phyloP scores from a whole-genome alignment of 192 early-diverging fungal species.

The Mortierella antarctica region DNA sequence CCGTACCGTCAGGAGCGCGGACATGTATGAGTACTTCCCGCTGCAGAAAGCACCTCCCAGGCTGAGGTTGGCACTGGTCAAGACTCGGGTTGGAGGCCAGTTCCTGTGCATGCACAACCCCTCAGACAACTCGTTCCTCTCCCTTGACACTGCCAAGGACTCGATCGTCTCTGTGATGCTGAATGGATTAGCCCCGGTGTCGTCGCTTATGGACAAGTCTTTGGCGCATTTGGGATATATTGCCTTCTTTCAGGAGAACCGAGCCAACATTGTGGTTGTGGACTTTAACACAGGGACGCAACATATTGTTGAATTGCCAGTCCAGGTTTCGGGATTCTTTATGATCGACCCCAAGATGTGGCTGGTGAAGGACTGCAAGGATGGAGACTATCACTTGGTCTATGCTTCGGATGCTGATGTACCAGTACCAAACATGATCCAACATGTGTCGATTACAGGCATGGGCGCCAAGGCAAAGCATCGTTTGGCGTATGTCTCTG shows the following conservation, averaged over 20 bases:
- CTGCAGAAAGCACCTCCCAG: constrained; percentile 63
- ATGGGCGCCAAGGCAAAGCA: constrained; percentile 52
- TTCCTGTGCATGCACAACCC: constrained; percentile 72
- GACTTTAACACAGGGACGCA: constrained; percentile 67
- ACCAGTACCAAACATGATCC: constrained; percentile 29
- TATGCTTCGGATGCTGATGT: constrained; percentile 33
- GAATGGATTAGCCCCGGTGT: constrained; percentile 33
- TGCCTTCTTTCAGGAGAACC: constrained; percentile 67
- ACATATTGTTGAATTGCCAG: constrained; percentile 60
- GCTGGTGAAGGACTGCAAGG: constrained; percentile 59
- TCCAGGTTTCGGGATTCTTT: constrained; percentile 54
- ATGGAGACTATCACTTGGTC: constrained; percentile 49
- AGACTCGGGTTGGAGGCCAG: constrained; percentile 34
- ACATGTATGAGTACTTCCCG: constrained; percentile 82
- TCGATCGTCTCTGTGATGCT: constrained; percentile 59
- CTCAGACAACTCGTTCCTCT: constrained; percentile 66
- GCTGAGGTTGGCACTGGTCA: constrained; percentile 58
- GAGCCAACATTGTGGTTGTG: constrained; percentile 55
- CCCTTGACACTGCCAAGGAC: constrained; percentile 62
- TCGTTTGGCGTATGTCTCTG: constrained; percentile 43
- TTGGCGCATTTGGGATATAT: constrained; percentile 39
- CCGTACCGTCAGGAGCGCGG: constrained; percentile 59
- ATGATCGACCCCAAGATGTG: constrained; percentile 59
- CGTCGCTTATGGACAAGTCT: constrained; percentile 48
- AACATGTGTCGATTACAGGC: constrained; percentile 35